Base-by-base conservation (phyloP, 768 basidiomycete genomes). In the Cytidiella melzeri region DNA sequence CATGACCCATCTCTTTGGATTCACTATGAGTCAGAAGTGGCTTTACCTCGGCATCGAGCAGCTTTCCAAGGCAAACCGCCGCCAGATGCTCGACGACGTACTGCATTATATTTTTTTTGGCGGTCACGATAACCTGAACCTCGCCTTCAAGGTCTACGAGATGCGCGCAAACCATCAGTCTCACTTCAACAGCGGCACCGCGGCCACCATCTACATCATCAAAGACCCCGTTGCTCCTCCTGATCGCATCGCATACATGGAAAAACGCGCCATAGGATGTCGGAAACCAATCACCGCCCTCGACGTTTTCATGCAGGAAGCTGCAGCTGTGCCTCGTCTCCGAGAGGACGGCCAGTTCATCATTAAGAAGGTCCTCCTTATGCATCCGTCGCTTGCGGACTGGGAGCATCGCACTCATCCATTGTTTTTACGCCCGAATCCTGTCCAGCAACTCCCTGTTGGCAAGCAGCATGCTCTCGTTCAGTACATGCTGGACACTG, bases 81-180 rank as follows among this genome's bases (percentile, higher is more conserved):
- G 23, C 11, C 28, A 47, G 5, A 30, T 39, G 26, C 27, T 12
- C 26, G 26, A 6, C 36, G 20, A 38, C 20, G 30, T 24, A 9
- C 34, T 40, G 4, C 19, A 41, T 1, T 57, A 43, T 23, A 10
- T 19, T 9, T 5, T 23, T 20, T 37, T 47, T 42, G 27, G 42
- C 23, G 20, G 42, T 1, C 37, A 52, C 25, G 53, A 55, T 34
- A 55, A 55, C 30, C 19, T 55, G 21, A 55, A 55, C 41, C 39
- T 55, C 9, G 20, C 21, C 13, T 47, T 47, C 40, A 37, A 23
- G 1, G 50, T 50, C 1, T 51, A 41, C 30, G 65, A 69, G 0
- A 71, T 72, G 39, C 52, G 63, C 0, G 20, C 72, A 1, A 60
- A 71, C 42, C 70, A 72, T 21, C 58, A 68, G 42, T 51, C 51